phyloP scores from a whole-genome alignment of 2,329 filamentous ascomycete genomes.

The Exserohilum rostratum region DNA sequence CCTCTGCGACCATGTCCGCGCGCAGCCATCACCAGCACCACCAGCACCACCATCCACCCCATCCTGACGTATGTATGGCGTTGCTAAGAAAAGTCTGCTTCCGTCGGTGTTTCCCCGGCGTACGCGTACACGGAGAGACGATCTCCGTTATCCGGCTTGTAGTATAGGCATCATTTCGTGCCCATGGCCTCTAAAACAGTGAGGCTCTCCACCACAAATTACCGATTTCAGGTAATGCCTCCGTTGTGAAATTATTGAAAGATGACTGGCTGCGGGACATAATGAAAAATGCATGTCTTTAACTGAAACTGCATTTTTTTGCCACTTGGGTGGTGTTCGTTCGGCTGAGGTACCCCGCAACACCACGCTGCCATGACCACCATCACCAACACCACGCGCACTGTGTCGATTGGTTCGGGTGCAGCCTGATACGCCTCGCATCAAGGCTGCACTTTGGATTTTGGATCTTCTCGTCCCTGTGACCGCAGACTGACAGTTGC shows the following conservation, averaged over 20 bases:
- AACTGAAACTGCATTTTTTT: background rate
- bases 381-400: background rate
- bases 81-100: background rate
- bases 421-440: background rate
- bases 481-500: background rate
- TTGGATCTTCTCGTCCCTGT: background rate
- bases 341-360: constrained; percentile 7
- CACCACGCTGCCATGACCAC: constrained; percentile 5
- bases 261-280: background rate
- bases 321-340: background rate
- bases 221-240: background rate
- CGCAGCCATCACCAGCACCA: background rate
- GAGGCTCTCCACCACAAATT: constrained; percentile 5
- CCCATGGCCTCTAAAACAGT: background rate
- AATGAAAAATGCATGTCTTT: background rate
- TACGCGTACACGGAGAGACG: constrained; percentile 5
- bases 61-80: background rate
- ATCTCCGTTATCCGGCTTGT: constrained; percentile 1
- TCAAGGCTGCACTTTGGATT: background rate
- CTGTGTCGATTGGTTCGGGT: background rate
- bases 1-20: background rate
- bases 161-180: background rate
- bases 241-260: background rate
- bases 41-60: background rate
- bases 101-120: constrained; percentile 9